Percentiles rank a stretch among this genome's conserved stretches.
phyloP scores from a whole-genome alignment of 805 yeast genomes.

The Cyberlindnera petersonii region DNA sequence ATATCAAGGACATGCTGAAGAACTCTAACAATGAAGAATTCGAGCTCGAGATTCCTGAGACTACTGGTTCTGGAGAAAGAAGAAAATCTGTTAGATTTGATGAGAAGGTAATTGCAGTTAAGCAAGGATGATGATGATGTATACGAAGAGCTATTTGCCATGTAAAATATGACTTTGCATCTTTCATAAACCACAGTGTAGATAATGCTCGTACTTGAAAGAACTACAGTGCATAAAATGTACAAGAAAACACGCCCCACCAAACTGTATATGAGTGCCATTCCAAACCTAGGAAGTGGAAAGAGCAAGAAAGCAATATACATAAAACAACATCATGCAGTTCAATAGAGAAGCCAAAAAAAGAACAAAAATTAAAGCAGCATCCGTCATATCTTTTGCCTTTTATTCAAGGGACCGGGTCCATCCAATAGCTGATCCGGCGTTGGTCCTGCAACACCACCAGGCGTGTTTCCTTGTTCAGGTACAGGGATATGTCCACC shows the following conservation, averaged over 20 bases:
- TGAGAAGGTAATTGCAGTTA: conserved; percentile 53
- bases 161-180: too few species aligned
- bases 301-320: too few species aligned
- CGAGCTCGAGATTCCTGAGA: conserved; percentile 44
- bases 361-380: background rate
- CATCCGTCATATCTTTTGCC: conserved; percentile 24
- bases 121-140: conserved; percentile 22
- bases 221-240: too few species aligned
- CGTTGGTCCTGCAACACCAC: background rate
- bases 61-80: conserved; percentile 36
- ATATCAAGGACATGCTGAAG: conserved; percentile 46
- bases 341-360: too few species aligned
- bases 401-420: conserved; percentile 24
- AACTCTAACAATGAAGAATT: conserved; percentile 39
- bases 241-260: too few species aligned
- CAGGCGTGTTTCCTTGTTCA: background rate
- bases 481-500: background rate
- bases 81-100: conserved; percentile 66
- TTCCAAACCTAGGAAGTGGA: too few species aligned
- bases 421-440: conserved; percentile 14
- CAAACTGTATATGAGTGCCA: too few species aligned
- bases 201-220: too few species aligned
- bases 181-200: too few species aligned
- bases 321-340: background rate
- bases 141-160: too few species aligned